Conservation (phyloP, 129 eudicot species). For the Flaveria linearis region DNA sequence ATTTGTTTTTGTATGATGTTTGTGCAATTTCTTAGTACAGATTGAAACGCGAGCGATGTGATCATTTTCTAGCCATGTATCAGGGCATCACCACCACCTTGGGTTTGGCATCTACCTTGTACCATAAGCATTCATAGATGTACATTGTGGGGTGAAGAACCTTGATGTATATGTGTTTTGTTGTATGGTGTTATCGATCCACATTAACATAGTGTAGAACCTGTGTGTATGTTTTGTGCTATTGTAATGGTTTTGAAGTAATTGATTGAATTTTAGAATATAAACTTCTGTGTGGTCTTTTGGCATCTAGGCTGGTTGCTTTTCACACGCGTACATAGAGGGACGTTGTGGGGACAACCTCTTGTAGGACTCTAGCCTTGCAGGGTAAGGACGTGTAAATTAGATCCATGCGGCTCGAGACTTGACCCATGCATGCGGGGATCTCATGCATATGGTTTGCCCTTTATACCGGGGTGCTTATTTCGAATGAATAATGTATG, state of each 20-base stretch:
- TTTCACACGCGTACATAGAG: background rate
- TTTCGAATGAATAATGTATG: no score
- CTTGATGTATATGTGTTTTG: conserved; percentile 9
- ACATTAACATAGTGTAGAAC: conserved; percentile 18
- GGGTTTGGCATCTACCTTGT: conserved; percentile 26
- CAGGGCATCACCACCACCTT: conserved; percentile 28
- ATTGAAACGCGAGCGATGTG: conserved; percentile 19
- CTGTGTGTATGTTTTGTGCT: conserved; percentile 14
- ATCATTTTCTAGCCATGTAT: conserved; percentile 18
- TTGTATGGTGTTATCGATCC: conserved; percentile 8
- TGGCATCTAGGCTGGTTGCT: background rate
- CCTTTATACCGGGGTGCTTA: no score
- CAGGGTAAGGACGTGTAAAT: no score
- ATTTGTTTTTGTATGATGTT: conserved; percentile 10
- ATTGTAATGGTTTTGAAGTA: conserved; percentile 1
- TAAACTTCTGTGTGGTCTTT: background rate
- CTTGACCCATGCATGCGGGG: no score
- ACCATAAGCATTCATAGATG: conserved; percentile 34
- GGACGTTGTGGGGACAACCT: no score
- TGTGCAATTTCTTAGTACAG: conserved; percentile 31
- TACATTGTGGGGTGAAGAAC: conserved; percentile 27
- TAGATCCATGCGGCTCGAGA: no score
- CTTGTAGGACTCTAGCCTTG: no score
- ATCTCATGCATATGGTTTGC: no score
- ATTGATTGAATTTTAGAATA: background rate